A percentile compares a stretch with the other conserved stretches of the same genome.
These are phyloP conservation scores for Leccinum variicolor DNA, from an alignment of 768 basidiomycete species.

Conservation along the genomic window DNA sequence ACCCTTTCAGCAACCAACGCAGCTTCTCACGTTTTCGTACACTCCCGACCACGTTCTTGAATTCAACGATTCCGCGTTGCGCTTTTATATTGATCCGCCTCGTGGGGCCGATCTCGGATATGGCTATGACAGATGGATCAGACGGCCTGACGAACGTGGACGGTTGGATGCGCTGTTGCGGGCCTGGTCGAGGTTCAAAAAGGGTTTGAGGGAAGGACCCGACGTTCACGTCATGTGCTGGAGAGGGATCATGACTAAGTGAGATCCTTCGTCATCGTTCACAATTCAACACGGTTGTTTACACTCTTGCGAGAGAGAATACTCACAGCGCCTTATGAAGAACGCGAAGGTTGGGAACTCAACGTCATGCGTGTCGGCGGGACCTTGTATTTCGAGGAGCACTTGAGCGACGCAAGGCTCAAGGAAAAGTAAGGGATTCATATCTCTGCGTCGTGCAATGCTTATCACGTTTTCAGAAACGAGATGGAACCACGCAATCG, in stretches of 20 bases:
- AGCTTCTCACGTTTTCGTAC: constrained; percentile 72
- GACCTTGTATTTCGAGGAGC: constrained; percentile 74
- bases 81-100: constrained; percentile 71
- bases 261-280: constrained; percentile 23
- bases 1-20: constrained; percentile 69
- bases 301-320: constrained; percentile 54
- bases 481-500: constrained; percentile 62
- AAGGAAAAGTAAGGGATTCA: constrained; percentile 54
- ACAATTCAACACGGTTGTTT: background rate
- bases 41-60: constrained; percentile 51
- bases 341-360: constrained; percentile 73
- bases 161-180: constrained; percentile 66
- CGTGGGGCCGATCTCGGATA: constrained; percentile 58
- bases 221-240: constrained; percentile 64
- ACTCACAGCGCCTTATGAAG: constrained; percentile 79
- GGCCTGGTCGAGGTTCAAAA: constrained; percentile 48
- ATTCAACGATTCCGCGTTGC: constrained; percentile 66
- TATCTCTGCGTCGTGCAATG: background rate
- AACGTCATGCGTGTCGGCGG: constrained; percentile 77
- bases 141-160: constrained; percentile 59
- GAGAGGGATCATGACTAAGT: constrained; percentile 88
- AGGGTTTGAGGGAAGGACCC: constrained; percentile 32
- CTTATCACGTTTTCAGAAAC: constrained; percentile 42
- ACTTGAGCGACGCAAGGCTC: constrained; percentile 55
- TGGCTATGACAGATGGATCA: constrained; percentile 73